These are phyloP conservation scores for Phytopythium ostracodes DNA, from an alignment of 352 stramenopile species.

Conservation along the genomic window DNA sequence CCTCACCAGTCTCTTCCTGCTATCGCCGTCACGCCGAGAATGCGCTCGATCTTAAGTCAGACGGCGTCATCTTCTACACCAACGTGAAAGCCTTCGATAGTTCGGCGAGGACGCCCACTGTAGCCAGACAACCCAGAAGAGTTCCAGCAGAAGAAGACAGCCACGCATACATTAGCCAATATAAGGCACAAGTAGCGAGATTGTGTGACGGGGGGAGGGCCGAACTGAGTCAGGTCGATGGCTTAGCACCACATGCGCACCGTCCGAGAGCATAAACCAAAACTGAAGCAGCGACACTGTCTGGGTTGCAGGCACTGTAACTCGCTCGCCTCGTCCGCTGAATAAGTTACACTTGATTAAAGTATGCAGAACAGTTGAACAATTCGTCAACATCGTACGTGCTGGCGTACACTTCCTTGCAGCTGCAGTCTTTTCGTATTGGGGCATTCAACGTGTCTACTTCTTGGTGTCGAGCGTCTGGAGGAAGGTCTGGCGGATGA, in stretches of 20 bases:
- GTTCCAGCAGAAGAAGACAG: neutral
- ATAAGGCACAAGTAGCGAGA: neutral
- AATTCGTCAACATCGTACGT: neutral
- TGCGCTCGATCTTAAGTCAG: neutral
- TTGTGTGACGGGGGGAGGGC: neutral
- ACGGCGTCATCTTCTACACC: neutral
- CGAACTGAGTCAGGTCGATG: neutral
- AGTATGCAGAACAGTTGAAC: neutral
- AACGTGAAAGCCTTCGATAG: neutral
- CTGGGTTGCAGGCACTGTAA: neutral
- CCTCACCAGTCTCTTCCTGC: neutral
- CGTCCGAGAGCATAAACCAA: neutral
- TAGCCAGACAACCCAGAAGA: neutral
- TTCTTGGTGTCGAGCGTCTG: slow-evolving; percentile 33
- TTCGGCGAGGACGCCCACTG: neutral
- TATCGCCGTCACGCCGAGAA: neutral
- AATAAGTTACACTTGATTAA: neutral
- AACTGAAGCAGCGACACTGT: neutral
- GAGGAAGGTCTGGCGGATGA: slow-evolving; percentile 64
- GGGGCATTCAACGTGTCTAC: neutral
- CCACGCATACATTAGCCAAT: neutral
- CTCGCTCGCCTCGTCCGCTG: neutral
- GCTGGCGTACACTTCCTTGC: neutral
- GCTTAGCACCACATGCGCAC: neutral
- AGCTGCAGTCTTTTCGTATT: no score